Base-by-base conservation (phyloP, 1,284 basidiomycete genomes). In the Tilletia walkeri region DNA sequence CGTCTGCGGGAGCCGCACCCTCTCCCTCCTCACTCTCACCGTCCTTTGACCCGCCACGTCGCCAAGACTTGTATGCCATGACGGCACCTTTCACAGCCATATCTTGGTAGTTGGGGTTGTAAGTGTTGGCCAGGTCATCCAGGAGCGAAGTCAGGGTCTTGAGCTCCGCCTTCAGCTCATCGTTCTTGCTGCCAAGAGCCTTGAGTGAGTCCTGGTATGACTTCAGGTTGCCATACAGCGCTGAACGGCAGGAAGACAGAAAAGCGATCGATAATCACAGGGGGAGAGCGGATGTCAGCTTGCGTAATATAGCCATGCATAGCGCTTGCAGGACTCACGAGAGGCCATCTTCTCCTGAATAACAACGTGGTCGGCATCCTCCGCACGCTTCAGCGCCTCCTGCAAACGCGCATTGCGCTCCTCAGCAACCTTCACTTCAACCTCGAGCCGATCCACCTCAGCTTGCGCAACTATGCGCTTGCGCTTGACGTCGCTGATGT, bases 21-120 rank as follows among this genome's bases (percentile, higher is more conserved):
- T 74, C 75, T 20, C 10, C 53, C 50, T 73, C 82, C 24, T 86
- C 87, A 34, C 85, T 85, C 30, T 83, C 85, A 67, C 86, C 85
- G 53, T 83, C 83, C 4, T 88, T 87, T 67, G 89, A 89, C 71
- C 53, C 66, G 18, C 56, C 89, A 88, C 82, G 72, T 68, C 77
- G 71, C 89, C 89, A 88, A 70, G 90, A 89, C 80, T 93, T 92
- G 89, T 93, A 98, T 12, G 94, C 94, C 61, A 94, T 90, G 6
- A 97, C 94, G 18, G 95, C 95, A 76, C 95, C 94, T 54, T 97
- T 89, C 71, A 98, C 95, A 9, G 93, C 95, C 95, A 99, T 98
- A 82, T 99, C 95, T 84, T 95, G 93, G 84, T 97, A 97, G 85
- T 99, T 99, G 30, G 95, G 95, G 84, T 99, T 99, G 86, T 97